Conservation (phyloP, 2,329 filamentous ascomycete species). For the Ceratocystis diversiconidia region DNA sequence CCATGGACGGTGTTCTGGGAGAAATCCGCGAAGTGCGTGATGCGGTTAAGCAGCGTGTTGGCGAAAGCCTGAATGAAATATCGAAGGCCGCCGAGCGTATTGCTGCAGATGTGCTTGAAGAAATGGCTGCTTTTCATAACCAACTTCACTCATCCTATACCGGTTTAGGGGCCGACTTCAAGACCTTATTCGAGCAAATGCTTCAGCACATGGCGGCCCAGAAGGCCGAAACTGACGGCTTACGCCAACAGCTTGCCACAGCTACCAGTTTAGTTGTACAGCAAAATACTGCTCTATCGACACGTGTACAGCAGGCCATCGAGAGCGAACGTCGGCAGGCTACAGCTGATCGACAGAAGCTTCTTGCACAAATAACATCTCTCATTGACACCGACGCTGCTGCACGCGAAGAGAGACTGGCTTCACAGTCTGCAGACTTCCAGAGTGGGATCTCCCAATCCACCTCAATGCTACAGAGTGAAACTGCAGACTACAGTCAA, state of each 20-base stretch:
- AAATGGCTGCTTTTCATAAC: slow-evolving; percentile 11
- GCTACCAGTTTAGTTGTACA: slow-evolving; percentile 36
- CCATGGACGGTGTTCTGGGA: slow-evolving; percentile 81
- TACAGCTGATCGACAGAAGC: slow-evolving; percentile 46
- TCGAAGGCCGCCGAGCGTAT: slow-evolving; percentile 10
- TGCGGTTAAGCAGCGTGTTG: slow-evolving; percentile 50
- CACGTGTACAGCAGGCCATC: slow-evolving; percentile 53
- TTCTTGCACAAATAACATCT: slow-evolving; percentile 46
- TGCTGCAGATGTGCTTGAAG: slow-evolving; percentile 15
- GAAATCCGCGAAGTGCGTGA: slow-evolving; percentile 60
- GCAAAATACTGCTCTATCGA: slow-evolving; percentile 49
- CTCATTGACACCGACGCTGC: slow-evolving; percentile 21
- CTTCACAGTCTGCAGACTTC: slow-evolving; percentile 9
- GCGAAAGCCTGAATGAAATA: slow-evolving; percentile 14
- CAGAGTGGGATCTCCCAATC: slow-evolving; percentile 30
- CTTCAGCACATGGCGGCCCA: slow-evolving; percentile 49
- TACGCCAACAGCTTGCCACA: slow-evolving; percentile 13
- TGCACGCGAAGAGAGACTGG: slow-evolving; percentile 11
- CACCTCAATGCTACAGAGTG: slow-evolving; percentile 49
- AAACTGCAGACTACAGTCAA: slow-evolving; percentile 49
- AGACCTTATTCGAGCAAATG: slow-evolving; percentile 68
- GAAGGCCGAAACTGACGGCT: slow-evolving; percentile 12
- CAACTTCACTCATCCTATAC: slow-evolving; percentile 75
- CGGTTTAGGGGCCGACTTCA: slow-evolving; percentile 72
- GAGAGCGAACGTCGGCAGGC: slow-evolving; percentile 62